phyloP scores from a whole-genome alignment of 2,329 filamentous ascomycete genomes.

The Xylariaceae sp. region DNA sequence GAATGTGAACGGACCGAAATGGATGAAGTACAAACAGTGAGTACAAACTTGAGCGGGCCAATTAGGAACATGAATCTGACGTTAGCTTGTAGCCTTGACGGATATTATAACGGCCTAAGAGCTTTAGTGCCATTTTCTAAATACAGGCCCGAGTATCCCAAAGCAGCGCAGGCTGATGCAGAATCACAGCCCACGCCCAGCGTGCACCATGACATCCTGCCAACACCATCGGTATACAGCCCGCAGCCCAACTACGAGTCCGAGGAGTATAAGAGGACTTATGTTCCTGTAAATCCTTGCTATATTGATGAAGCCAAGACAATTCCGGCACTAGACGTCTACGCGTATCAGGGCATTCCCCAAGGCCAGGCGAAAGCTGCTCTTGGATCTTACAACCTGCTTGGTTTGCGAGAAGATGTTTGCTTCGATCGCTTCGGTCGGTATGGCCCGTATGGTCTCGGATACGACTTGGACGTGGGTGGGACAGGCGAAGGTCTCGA shows the following conservation, averaged over 20 bases:
- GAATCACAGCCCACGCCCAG: constrained; percentile 25
- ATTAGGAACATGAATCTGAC: constrained; percentile 13
- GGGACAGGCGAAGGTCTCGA: constrained; percentile 73
- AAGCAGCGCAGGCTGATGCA: constrained; percentile 23
- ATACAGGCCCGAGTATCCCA: constrained; percentile 76
- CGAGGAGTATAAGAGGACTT: constrained; percentile 54
- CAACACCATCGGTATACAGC: constrained; percentile 58
- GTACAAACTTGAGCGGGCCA: constrained; percentile 20
- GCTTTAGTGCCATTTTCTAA: constrained; percentile 65
- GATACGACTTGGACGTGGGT: constrained; percentile 75
- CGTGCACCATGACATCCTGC: constrained; percentile 42
- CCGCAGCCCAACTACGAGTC: constrained; percentile 70
- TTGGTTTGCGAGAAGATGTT: constrained; percentile 75
- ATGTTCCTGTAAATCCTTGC: constrained; percentile 60
- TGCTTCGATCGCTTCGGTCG: constrained; percentile 89
- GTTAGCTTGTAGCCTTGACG: constrained; percentile 63
- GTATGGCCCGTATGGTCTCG: constrained; percentile 81
- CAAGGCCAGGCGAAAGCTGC: constrained; percentile 77
- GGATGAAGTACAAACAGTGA: constrained; percentile 49
- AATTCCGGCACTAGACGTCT: constrained; percentile 63
- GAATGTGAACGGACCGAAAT: constrained; percentile 36
- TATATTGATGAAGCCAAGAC: constrained; percentile 64
- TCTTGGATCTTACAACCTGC: constrained; percentile 73
- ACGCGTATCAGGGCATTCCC: constrained; percentile 70
- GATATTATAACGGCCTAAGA: constrained; percentile 79